Percentiles rank a stretch among this genome's conserved stretches.
Conservation (phyloP, 345 rosid genomes). For the Salix koriyanagi region DNA sequence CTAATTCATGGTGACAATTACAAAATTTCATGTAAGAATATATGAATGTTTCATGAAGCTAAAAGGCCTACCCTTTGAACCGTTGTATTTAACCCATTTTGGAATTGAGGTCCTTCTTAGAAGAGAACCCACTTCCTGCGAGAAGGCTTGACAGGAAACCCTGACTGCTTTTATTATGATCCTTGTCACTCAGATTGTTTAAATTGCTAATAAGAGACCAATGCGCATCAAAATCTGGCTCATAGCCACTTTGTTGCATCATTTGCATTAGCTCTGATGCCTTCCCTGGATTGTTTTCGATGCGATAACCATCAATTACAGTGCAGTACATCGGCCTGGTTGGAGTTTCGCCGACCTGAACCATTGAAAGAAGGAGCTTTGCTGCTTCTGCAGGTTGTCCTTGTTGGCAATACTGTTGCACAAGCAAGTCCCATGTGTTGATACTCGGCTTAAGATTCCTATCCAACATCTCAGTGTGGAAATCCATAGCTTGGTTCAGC, state of each 20-base stretch:
- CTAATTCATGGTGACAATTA: background rate
- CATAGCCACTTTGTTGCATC: conserved; percentile 61
- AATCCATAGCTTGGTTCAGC: conserved; percentile 49
- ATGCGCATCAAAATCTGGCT: conserved; percentile 63
- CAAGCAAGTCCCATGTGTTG: conserved; percentile 41
- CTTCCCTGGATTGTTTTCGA: conserved; percentile 50
- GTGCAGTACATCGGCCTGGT: conserved; percentile 45
- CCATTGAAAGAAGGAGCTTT: conserved; percentile 45
- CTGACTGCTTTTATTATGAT: conserved; percentile 17
- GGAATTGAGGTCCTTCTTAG: conserved; percentile 12
- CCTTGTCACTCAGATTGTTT: conserved; percentile 37
- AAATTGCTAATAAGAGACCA: conserved; percentile 80
- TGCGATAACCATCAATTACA: conserved; percentile 45
- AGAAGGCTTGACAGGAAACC: conserved; percentile 77
- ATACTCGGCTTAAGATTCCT: conserved; percentile 51
- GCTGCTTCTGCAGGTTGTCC: conserved; percentile 52
- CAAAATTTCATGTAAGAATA: background rate
- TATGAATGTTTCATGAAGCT: background rate
- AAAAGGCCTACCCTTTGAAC: background rate
- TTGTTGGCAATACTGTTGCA: conserved; percentile 36
- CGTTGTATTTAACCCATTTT: background rate
- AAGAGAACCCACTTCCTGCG: conserved; percentile 54
- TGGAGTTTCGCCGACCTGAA: conserved; percentile 48
- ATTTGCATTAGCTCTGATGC: conserved; percentile 56
- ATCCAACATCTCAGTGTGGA: conserved; percentile 60